Base-by-base conservation (phyloP, 1,284 basidiomycete species). In the Microstroma glucosiphilum region DNA sequence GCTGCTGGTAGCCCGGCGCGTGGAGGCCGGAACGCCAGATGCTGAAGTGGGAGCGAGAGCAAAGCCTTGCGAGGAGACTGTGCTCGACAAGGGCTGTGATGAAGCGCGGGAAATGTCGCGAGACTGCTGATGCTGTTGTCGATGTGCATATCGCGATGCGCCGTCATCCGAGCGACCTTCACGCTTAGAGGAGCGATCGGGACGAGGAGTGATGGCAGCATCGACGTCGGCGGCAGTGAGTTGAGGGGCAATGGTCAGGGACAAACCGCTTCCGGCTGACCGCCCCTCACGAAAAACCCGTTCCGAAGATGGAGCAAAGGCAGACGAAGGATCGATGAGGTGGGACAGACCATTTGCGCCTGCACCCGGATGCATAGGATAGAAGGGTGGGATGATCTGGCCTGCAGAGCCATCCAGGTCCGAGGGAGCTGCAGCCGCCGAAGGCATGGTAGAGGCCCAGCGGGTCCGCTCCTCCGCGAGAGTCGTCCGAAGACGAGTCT, bases 121-220 rank as follows among this genome's bases (percentile, higher is more conserved):
- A 19, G 56, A 26, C n/a, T 48, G 25, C 26, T 25, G 4, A 43
- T 19, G 25, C 23, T 25, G 15, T 40, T 42, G 37, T 37, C 30
- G 30, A 37, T 3, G 30, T 37, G 30, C 30, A 9, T 4, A 37
- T 37, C 30, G 30, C 17, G 15, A 17, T 4, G 53, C 53, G 42
- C 9, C 11, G 23, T 19, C 17, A 21, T 51, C 51, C 26, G 15
- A 6, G 42, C 25, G 30, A 48, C 25, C 17, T 6, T 43, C 58
- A n/a, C 30, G 30, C 26, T 37, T 46, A 3, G 23, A n/a, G 26
- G 48, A 59, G 19, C 46, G 46, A 37, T 60, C 59, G 40, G 68
- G 49, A 2, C 67, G 69, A 1, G 69, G 69, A 3, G 69, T 71
- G 56, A 62, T 65, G 59, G 61, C 61, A 13, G 69, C 55, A 53